phyloP scores from a whole-genome alignment of 1,139 yeast species.

The Taphrina confusa region DNA sequence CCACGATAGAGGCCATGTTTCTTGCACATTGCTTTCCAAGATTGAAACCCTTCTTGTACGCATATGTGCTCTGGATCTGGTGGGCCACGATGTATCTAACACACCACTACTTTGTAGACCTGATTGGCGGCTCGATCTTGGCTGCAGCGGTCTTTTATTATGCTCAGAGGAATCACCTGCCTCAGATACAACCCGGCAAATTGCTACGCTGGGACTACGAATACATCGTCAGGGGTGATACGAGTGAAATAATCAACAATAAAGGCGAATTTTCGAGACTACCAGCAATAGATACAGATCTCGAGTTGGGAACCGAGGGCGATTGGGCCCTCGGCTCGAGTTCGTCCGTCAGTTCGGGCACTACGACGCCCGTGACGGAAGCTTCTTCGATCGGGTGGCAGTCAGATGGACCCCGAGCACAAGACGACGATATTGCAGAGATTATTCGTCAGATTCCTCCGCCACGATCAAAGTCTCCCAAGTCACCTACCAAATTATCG shows the following conservation, averaged over 20 bases:
- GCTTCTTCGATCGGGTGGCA: constrained; percentile 21
- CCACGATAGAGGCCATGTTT: constrained; percentile 89
- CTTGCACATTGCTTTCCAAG: constrained; percentile 78
- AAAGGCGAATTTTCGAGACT: constrained; percentile 19
- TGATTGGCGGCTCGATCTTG: constrained; percentile 83
- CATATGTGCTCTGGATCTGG: constrained; percentile 90
- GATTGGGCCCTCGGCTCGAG: constrained; percentile 31
- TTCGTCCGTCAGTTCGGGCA: constrained; percentile 24
- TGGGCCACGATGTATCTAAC: constrained; percentile 98
- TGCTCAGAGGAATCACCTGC: constrained; percentile 72
- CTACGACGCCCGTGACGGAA: constrained; percentile 28
- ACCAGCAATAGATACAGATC: constrained; percentile 24
- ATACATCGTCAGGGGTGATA: constrained; percentile 47
- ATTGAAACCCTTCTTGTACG: constrained; percentile 62
- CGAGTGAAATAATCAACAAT: neutral
- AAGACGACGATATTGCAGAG: constrained; percentile 16
- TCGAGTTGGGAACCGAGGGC: constrained; percentile 24
- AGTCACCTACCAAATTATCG: neutral
- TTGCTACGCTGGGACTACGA: constrained; percentile 86
- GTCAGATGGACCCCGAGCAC: constrained; percentile 17
- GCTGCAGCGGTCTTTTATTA: constrained; percentile 70
- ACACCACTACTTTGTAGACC: constrained; percentile 90
- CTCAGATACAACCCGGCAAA: constrained; percentile 61
- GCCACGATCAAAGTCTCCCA: neutral
- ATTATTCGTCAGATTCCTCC: constrained; percentile 17